A percentile compares a stretch with the other conserved stretches of the same genome.
Conservation (phyloP, 129 eudicot species). For the Flaveria ramosissima region DNA sequence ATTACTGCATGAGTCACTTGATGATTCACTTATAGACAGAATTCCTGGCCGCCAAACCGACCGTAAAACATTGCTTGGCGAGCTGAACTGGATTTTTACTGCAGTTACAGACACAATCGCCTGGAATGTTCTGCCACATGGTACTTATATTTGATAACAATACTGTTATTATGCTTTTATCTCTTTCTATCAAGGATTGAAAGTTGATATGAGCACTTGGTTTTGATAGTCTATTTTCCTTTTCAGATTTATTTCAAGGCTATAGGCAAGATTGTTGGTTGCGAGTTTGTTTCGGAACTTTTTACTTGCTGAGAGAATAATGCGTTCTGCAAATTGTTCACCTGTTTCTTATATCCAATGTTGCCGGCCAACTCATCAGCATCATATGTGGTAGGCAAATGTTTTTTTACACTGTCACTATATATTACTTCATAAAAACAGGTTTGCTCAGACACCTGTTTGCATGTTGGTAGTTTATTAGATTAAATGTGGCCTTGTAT, state of each 20-base stretch:
- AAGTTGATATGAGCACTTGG: neutral
- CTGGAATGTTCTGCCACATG: slow-evolving; percentile 99
- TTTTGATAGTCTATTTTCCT: slow-evolving; percentile 1
- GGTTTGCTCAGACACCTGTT: neutral
- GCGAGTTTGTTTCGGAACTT: slow-evolving; percentile 96
- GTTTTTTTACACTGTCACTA: neutral
- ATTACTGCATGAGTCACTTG: slow-evolving; percentile 76
- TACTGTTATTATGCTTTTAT: slow-evolving; percentile 9
- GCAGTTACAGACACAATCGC: slow-evolving; percentile 98
- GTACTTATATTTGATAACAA: slow-evolving; percentile 42
- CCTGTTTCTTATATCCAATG: slow-evolving; percentile 88
- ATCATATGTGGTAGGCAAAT: slow-evolving; percentile 86
- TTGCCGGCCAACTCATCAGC: slow-evolving; percentile 97
- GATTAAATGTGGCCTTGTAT: slow-evolving; percentile 16
- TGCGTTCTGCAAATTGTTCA: slow-evolving; percentile 97
- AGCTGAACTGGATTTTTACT: slow-evolving; percentile 97
- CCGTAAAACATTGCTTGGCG: slow-evolving; percentile 96
- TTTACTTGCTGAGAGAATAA: slow-evolving; percentile 91
- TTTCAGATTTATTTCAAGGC: slow-evolving; percentile 89
- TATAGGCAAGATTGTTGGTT: slow-evolving; percentile 94
- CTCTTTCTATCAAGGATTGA: slow-evolving; percentile 12
- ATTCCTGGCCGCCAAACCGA: slow-evolving; percentile 99
- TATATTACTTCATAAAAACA: neutral
- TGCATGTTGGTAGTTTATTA: neutral
- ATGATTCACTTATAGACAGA: slow-evolving; percentile 87